Evolutionary conservation across 345 rosid genomes (phyloP).

Genomic region (Xanthoceras sorbifolium): DNA sequence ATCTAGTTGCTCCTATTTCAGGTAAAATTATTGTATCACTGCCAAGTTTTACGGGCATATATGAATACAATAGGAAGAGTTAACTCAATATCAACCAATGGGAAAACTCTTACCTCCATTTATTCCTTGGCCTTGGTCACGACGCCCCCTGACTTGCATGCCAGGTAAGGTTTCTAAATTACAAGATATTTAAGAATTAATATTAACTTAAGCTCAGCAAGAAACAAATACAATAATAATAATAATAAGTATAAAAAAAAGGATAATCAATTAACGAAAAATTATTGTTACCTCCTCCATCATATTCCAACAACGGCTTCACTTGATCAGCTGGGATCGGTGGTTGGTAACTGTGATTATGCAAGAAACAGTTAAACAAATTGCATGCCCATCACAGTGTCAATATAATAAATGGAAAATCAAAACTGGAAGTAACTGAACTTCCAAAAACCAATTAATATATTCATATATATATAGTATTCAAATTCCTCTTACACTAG

Average conservation of each 20-base stretch:
- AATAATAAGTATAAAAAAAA: too few relatives aligned
- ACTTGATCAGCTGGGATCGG: conserved; percentile 47
- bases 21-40: not conserved
- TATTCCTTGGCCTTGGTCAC: conserved; percentile 20
- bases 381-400: not conserved
- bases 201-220: not conserved
- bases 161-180: conserved; percentile 22
- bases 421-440: too few relatives aligned
- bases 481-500: too few relatives aligned
- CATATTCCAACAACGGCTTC: conserved; percentile 31
- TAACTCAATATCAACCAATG: not conserved
- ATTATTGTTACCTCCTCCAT: conserved; percentile 30
- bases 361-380: not conserved
- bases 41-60: too few relatives aligned
- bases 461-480: too few relatives aligned
- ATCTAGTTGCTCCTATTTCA: too few relatives aligned
- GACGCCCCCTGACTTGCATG: conserved; percentile 24
- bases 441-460: too few relatives aligned
- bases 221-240: not conserved
- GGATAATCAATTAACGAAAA: not conserved
- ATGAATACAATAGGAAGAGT: not conserved
- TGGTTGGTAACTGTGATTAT: conserved; percentile 44
- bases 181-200: conserved; percentile 10
- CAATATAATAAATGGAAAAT: not conserved
- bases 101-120: conserved; percentile 14